phyloP scores from a whole-genome alignment of 1,284 basidiomycete genomes.

The Malassezia sympodialis region DNA sequence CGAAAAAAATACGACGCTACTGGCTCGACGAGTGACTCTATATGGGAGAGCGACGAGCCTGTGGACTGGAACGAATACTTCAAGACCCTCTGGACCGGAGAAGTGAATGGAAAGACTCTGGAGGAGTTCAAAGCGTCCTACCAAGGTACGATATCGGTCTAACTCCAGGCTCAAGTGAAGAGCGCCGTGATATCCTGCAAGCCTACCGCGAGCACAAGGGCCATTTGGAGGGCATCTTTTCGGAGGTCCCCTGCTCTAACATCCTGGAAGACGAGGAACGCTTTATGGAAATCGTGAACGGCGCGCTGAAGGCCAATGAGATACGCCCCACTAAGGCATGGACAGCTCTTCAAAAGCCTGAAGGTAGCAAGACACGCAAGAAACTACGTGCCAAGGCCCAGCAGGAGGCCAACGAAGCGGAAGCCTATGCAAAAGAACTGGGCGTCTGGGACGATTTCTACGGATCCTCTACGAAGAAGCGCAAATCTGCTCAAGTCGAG shows the following conservation, averaged over 20 bases:
- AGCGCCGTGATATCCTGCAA: slow-evolving; percentile 33
- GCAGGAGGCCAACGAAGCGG: slow-evolving; percentile 32
- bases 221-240: slow-evolving; percentile 30
- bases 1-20: slow-evolving; percentile 40
- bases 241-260: slow-evolving; percentile 38
- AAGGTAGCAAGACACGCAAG: slow-evolving; percentile 24
- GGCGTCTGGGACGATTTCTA: slow-evolving; percentile 46
- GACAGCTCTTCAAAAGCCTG: slow-evolving; percentile 17
- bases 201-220: slow-evolving; percentile 36
- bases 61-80: slow-evolving; percentile 49
- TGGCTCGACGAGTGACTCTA: slow-evolving; percentile 37
- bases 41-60: slow-evolving; percentile 36
- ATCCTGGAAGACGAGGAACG: slow-evolving; percentile 33
- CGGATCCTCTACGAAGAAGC: slow-evolving; percentile 20
- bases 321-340: slow-evolving; percentile 21
- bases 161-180: slow-evolving; percentile 31
- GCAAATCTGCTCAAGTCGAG: slow-evolving; percentile 1
- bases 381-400: slow-evolving; percentile 25
- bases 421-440: slow-evolving; percentile 36
- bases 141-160: slow-evolving; percentile 19
- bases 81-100: slow-evolving; percentile 42
- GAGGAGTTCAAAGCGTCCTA: slow-evolving; percentile 40
- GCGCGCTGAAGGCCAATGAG: slow-evolving; percentile 25
- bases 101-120: slow-evolving; percentile 35
- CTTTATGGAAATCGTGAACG: slow-evolving; percentile 30